These are phyloP conservation scores for Cryptococcus sp. DNA, from an alignment of 1,284 basidiomycete genomes.

Conservation along the genomic window DNA sequence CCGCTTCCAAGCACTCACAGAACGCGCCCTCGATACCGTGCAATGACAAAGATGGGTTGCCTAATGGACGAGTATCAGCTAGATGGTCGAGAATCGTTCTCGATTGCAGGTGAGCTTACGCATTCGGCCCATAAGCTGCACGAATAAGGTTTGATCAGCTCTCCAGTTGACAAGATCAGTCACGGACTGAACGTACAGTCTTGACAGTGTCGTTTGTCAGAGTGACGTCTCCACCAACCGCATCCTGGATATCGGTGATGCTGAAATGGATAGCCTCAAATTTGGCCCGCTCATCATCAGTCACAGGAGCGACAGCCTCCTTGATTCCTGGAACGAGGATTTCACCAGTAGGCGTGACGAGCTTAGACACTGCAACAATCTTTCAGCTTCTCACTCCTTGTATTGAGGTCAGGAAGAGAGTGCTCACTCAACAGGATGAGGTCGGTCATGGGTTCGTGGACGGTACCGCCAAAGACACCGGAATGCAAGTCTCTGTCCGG, in stretches of 20 bases:
- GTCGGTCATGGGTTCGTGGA: slow-evolving; percentile 79
- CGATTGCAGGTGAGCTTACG: slow-evolving; percentile 18
- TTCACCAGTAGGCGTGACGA: slow-evolving; percentile 77
- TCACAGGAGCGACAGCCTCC: slow-evolving; percentile 78
- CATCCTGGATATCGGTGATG: slow-evolving; percentile 70
- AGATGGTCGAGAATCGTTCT: background rate
- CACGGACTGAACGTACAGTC: no score
- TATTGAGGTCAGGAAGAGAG: no score
- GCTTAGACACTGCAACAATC: slow-evolving; percentile 60
- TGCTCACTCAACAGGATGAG: slow-evolving; percentile 56
- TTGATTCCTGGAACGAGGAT: slow-evolving; percentile 91
- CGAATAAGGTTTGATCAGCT: slow-evolving; percentile 1
- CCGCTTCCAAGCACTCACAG: slow-evolving; percentile 58
- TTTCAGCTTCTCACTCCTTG: background rate
- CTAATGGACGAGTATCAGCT: slow-evolving; percentile 13
- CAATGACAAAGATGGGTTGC: slow-evolving; percentile 80
- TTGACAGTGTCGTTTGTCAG: slow-evolving; percentile 77
- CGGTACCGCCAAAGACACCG: slow-evolving; percentile 81
- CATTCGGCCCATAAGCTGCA: slow-evolving; percentile 51
- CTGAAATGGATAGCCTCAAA: slow-evolving; percentile 76
- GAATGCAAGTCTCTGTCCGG: slow-evolving; percentile 91
- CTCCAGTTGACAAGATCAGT: no score
- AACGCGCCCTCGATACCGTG: slow-evolving; percentile 99
- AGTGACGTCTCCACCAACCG: slow-evolving; percentile 75
- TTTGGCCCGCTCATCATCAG: slow-evolving; percentile 70